phyloP scores from a whole-genome alignment of 2,329 filamentous ascomycete genomes.

The Sarocladiaceae sp. region DNA sequence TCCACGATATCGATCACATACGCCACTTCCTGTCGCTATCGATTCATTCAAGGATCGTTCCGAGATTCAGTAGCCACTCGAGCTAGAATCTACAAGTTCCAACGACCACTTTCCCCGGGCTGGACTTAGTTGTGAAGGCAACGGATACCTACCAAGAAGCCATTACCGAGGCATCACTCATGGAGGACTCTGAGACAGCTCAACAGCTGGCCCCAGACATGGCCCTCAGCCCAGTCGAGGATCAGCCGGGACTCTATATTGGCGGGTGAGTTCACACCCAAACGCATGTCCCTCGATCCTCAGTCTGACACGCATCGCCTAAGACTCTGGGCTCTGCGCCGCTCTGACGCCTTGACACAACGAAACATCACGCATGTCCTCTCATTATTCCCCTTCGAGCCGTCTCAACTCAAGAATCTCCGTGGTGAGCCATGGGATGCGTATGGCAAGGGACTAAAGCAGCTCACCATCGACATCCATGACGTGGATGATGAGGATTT shows the following conservation, averaged over 20 bases:
- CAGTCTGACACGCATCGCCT: neutral
- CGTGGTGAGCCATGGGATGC: slow-evolving; percentile 43
- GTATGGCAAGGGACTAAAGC: slow-evolving; percentile 54
- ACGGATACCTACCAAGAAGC: too few relatives aligned
- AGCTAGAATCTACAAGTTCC: too few relatives aligned
- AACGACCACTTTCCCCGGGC: too few relatives aligned
- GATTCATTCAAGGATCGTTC: too few relatives aligned
- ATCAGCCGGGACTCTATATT: slow-evolving; percentile 33
- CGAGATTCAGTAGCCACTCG: too few relatives aligned
- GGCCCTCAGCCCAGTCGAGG: slow-evolving; percentile 36
- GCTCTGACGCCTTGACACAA: slow-evolving; percentile 61
- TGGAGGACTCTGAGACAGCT: too few relatives aligned
- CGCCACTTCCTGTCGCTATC: too few relatives aligned
- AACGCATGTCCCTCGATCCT: neutral
- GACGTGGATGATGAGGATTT: slow-evolving; percentile 88
- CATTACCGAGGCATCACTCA: too few relatives aligned
- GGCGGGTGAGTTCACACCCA: slow-evolving; percentile 26
- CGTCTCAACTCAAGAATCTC: slow-evolving; percentile 32
- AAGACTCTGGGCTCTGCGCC: slow-evolving; percentile 74
- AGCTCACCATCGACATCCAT: slow-evolving; percentile 77
- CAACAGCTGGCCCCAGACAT: slow-evolving; percentile 21
- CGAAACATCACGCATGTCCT: slow-evolving; percentile 83
- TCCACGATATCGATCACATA: too few relatives aligned
- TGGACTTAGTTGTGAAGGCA: too few relatives aligned
- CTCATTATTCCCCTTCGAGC: slow-evolving; percentile 63